Percentiles rank a stretch among this genome's conserved stretches.
Conservation (phyloP, 345 rosid genomes). For the Salix koriyanagi region DNA sequence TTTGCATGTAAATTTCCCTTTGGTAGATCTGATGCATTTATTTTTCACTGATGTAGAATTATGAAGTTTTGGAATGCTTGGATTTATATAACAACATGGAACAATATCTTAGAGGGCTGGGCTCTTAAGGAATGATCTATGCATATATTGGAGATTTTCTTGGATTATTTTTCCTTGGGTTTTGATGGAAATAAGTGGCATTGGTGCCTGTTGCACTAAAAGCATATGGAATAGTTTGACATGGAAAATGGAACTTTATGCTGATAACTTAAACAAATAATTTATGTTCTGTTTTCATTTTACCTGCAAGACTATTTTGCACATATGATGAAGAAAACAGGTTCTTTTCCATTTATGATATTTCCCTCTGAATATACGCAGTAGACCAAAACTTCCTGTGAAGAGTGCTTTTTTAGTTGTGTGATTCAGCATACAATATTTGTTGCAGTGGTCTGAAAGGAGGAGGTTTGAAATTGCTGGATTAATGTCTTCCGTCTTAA, state of each 20-base stretch:
- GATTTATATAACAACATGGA: neutral
- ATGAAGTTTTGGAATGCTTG: neutral
- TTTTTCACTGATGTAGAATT: neutral
- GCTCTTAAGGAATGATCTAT: neutral
- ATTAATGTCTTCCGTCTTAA: conserved; percentile 72
- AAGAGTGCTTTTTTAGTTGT: neutral
- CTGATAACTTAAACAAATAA: no score
- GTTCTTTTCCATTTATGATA: neutral
- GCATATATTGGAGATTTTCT: neutral
- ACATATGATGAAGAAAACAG: neutral
- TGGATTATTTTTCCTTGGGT: neutral
- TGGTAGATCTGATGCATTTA: neutral
- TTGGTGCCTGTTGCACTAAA: no score
- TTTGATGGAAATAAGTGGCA: neutral
- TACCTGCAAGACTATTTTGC: no score
- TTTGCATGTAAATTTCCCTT: neutral
- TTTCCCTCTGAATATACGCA: neutral
- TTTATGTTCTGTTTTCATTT: no score
- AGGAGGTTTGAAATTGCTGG: conserved; percentile 94
- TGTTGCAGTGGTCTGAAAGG: conserved; percentile 82
- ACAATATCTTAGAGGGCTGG: neutral
- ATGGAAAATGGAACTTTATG: neutral
- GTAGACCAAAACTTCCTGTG: neutral
- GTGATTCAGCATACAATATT: conserved; percentile 14
- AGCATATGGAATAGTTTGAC: neutral